A percentile compares a stretch with the other conserved stretches of the same genome.
Conservation (phyloP, 2,329 filamentous ascomycete genomes). For the Lecanicillium sp. region DNA sequence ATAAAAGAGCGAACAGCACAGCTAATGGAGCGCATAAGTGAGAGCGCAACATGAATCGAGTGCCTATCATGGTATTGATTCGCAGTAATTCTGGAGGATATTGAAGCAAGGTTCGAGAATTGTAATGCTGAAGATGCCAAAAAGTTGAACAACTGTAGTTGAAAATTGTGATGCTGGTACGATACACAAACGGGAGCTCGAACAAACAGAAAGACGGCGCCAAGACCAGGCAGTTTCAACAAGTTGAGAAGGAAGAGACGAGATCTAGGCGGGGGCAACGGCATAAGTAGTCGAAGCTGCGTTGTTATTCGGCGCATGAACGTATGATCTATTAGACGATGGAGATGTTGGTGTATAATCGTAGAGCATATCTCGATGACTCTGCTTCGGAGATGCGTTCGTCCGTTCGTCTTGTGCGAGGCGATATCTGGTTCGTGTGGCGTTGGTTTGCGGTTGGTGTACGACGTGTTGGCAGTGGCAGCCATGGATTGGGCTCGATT, state of each 20-base stretch:
- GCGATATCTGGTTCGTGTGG: no score
- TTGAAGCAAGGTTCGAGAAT: not conserved
- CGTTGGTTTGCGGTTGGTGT: no score
- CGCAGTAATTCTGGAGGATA: not conserved
- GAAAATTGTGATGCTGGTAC: conserved; percentile 1
- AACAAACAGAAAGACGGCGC: conserved; percentile 1
- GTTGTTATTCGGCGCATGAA: no score
- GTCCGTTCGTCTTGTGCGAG: no score
- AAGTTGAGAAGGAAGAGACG: conserved; percentile 9
- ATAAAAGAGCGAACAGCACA: not conserved
- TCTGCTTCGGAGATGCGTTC: no score
- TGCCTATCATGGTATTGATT: not conserved
- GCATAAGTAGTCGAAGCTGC: no score
- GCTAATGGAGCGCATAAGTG: not conserved
- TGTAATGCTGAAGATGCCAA: not conserved
- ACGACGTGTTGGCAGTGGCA: no score
- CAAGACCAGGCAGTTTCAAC: not conserved
- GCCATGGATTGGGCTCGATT: no score
- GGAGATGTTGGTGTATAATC: no score
- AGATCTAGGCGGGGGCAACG: not conserved
- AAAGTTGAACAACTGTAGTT: not conserved
- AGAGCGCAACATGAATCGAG: not conserved
- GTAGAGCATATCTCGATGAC: no score
- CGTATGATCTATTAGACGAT: no score
- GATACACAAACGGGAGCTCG: not conserved